These are phyloP conservation scores for Euphorbia pulcherrima DNA, from an alignment of 345 rosid genomes.

Conservation along the genomic window DNA sequence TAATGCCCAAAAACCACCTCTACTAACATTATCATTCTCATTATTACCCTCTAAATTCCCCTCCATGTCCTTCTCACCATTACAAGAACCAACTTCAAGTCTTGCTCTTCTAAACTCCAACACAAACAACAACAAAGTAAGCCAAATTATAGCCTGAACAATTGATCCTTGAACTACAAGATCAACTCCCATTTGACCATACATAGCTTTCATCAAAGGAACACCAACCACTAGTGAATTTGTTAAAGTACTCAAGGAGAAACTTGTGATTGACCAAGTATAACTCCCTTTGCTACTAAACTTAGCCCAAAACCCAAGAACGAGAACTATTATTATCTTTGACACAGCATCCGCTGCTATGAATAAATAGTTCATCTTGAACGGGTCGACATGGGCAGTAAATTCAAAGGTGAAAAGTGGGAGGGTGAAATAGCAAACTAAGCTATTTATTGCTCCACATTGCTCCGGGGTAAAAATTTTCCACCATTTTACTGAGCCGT, in stretches of 20 bases:
- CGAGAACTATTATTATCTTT: slow-evolving; percentile 49
- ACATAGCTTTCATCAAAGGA: slow-evolving; percentile 68
- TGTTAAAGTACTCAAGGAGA: slow-evolving; percentile 60
- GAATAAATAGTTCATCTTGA: slow-evolving; percentile 62
- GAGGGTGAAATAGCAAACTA: slow-evolving; percentile 76
- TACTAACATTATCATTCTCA: neutral
- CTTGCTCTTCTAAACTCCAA: slow-evolving; percentile 51
- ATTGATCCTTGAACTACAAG: slow-evolving; percentile 72
- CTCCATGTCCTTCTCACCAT: slow-evolving; percentile 29
- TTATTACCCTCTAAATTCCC: slow-evolving; percentile 2
- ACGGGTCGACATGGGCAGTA: slow-evolving; percentile 66
- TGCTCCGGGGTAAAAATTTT: slow-evolving; percentile 61
- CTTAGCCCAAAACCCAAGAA: slow-evolving; percentile 60
- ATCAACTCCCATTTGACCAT: slow-evolving; percentile 62
- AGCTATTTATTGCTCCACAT: slow-evolving; percentile 68
- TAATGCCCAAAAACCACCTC: slow-evolving; percentile 43
- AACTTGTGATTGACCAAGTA: slow-evolving; percentile 77
- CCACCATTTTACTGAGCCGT: slow-evolving; percentile 95
- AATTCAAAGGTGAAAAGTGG: slow-evolving; percentile 76
- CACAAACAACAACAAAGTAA: slow-evolving; percentile 58
- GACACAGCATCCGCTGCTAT: slow-evolving; percentile 64
- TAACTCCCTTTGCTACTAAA: slow-evolving; percentile 61
- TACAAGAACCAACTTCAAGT: slow-evolving; percentile 18
- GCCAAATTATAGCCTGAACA: slow-evolving; percentile 69
- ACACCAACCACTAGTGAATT: slow-evolving; percentile 72